Evolutionary conservation across 164 flowering plant genomes (phyloP).

Genomic region (Brasenia schreberi): DNA sequence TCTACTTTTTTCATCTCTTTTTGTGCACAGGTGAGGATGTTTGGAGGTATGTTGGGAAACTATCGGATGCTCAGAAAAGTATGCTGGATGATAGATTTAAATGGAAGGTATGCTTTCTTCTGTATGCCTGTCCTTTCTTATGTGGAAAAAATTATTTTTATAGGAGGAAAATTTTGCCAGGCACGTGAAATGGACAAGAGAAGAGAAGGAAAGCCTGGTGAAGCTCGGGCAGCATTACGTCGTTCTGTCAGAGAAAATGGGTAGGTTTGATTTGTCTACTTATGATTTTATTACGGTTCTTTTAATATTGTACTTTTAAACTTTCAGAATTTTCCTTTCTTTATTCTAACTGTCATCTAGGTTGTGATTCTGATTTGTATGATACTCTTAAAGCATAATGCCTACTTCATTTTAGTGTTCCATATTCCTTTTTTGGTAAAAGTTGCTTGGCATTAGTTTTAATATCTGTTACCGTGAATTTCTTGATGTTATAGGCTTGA

Average conservation of each 20-base stretch:
- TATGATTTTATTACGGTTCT: background rate
- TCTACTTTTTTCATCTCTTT: background rate
- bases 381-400: no score
- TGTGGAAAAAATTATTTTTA: background rate
- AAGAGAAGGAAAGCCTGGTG: slow-evolving; percentile 96
- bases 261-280: slow-evolving; percentile 20
- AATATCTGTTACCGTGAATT: no score
- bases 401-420: background rate
- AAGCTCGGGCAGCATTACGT: slow-evolving; percentile 75
- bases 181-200: slow-evolving; percentile 95
- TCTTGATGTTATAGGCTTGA: slow-evolving; percentile 33
- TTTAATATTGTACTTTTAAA: no score
- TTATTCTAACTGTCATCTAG: no score
- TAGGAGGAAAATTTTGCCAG: slow-evolving; percentile 17
- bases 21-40: slow-evolving; percentile 70
- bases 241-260: slow-evolving; percentile 95
- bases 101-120: slow-evolving; percentile 62
- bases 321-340: no score
- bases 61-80: slow-evolving; percentile 94
- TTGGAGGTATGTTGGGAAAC: slow-evolving; percentile 93
- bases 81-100: slow-evolving; percentile 98
- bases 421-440: background rate
- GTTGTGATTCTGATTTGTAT: no score
- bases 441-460: background rate
- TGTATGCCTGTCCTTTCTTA: background rate